Conservation (phyloP, 2,329 filamentous ascomycete genomes). For the Trichoderma sp. region DNA sequence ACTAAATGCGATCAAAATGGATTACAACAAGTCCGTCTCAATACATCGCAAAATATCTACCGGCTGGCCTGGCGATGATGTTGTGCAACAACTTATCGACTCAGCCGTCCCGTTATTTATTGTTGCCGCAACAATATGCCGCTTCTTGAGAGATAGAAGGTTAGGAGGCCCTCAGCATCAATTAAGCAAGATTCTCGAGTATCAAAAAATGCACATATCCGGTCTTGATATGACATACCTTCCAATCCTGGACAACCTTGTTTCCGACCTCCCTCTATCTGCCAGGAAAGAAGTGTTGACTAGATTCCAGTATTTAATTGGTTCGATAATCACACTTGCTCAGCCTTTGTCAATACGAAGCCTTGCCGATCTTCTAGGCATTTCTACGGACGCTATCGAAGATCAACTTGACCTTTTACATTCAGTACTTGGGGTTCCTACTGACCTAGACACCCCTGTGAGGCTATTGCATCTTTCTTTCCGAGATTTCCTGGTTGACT, state of each 20-base stretch:
- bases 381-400: conserved; percentile 25
- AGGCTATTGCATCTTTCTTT: conserved; percentile 42
- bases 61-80: conserved; percentile 20
- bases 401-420: conserved; percentile 34
- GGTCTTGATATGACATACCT: conserved; percentile 27
- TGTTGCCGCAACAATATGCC: conserved; percentile 37
- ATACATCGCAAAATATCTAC: not conserved
- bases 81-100: conserved; percentile 24
- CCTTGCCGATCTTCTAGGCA: conserved; percentile 32
- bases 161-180: conserved; percentile 28
- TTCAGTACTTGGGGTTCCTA: conserved; percentile 39
- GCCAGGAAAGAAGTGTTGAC: conserved; percentile 21
- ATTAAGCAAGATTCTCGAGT: conserved; percentile 29
- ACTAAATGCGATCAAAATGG: not conserved
- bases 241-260: conserved; percentile 23
- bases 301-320: conserved; percentile 34
- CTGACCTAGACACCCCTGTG: conserved; percentile 28
- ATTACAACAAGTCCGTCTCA: conserved; percentile 20
- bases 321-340: conserved; percentile 34
- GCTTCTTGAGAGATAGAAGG: conserved; percentile 30
- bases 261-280: not conserved
- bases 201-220: conserved; percentile 13
- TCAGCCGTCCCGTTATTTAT: conserved; percentile 40
- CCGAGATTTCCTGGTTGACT: conserved; percentile 34
- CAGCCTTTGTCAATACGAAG: conserved; percentile 33